A percentile compares a stretch with the other conserved stretches of the same genome.
phyloP scores from a whole-genome alignment of 441 rosid species.

The Populus hybrid region DNA sequence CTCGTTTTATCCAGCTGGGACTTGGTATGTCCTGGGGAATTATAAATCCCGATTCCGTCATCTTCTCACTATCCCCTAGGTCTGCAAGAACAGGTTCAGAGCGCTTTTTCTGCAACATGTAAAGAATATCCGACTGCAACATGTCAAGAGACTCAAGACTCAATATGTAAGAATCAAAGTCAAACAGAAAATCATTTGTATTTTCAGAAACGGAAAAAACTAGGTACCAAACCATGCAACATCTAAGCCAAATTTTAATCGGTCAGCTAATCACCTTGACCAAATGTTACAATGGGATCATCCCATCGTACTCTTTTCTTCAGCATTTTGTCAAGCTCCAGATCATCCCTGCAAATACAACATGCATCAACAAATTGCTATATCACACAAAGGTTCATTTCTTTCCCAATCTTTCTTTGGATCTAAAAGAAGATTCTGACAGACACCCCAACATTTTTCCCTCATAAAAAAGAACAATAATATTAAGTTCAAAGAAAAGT shows the following conservation, averaged over 20 bases:
- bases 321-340: slow-evolving; percentile 70
- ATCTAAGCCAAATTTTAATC: not conserved
- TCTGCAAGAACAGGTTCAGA: slow-evolving; percentile 45
- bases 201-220: not conserved
- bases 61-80: slow-evolving; percentile 79
- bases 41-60: slow-evolving; percentile 53
- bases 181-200: not conserved
- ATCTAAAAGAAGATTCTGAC: not conserved
- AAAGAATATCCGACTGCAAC: not conserved
- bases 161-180: not conserved
- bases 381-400: not conserved
- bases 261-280: slow-evolving; percentile 57
- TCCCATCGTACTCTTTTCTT: slow-evolving; percentile 78
- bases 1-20: slow-evolving; percentile 82
- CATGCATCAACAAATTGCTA: slow-evolving; percentile 13
- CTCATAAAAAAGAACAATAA: not conserved
- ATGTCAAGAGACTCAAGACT: not conserved
- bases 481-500: not conserved
- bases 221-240: slow-evolving; percentile 1
- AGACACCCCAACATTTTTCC: no score
- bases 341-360: slow-evolving; percentile 67
- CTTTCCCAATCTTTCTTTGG: not conserved
- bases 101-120: slow-evolving; percentile 49
- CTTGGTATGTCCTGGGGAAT: slow-evolving; percentile 75
- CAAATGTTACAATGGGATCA: slow-evolving; percentile 91